These are phyloP conservation scores for Fusarium sp. DNA, from an alignment of 2,329 filamentous ascomycete genomes.

Conservation along the genomic window DNA sequence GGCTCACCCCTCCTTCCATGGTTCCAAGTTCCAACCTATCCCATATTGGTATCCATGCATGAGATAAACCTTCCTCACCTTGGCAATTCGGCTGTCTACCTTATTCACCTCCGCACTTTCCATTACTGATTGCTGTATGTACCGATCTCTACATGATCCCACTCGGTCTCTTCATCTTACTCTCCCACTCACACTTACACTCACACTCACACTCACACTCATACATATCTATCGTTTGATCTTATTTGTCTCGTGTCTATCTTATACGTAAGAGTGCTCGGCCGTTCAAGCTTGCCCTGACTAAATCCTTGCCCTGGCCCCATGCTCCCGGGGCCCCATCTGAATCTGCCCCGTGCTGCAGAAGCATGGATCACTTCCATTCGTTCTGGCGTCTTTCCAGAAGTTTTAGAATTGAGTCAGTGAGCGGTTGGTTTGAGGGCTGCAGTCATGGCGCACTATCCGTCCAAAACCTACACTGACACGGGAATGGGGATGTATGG, in stretches of 20 bases:
- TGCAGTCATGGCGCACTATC: conserved; percentile 19
- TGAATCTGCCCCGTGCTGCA: conserved; percentile 39
- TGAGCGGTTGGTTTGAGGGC: neutral
- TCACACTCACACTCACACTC: neutral
- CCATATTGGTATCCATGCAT: neutral
- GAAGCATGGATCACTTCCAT: conserved; percentile 35
- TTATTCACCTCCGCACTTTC: neutral
- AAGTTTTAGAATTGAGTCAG: conserved; percentile 27
- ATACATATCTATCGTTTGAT: neutral
- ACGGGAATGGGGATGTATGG: conserved; percentile 4
- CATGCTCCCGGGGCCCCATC: conserved; percentile 34
- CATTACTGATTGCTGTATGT: neutral
- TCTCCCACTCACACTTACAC: neutral
- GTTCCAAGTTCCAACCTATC: neutral
- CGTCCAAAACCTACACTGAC: conserved; percentile 10
- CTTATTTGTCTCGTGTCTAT: conserved; percentile 4
- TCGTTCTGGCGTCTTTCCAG: conserved; percentile 44
- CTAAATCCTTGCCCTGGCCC: conserved; percentile 27
- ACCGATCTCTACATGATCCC: neutral
- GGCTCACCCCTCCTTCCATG: conserved; percentile 21
- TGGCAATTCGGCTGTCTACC: neutral
- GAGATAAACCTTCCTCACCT: conserved; percentile 1
- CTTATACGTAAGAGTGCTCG: conserved; percentile 21
- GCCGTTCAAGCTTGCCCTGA: conserved; percentile 4
- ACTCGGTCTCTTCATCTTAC: conserved; percentile 1